Percentiles rank a stretch among this genome's conserved stretches.
Conservation (phyloP, 495 filamentous ascomycete genomes). For the Acidiella bohemica region DNA sequence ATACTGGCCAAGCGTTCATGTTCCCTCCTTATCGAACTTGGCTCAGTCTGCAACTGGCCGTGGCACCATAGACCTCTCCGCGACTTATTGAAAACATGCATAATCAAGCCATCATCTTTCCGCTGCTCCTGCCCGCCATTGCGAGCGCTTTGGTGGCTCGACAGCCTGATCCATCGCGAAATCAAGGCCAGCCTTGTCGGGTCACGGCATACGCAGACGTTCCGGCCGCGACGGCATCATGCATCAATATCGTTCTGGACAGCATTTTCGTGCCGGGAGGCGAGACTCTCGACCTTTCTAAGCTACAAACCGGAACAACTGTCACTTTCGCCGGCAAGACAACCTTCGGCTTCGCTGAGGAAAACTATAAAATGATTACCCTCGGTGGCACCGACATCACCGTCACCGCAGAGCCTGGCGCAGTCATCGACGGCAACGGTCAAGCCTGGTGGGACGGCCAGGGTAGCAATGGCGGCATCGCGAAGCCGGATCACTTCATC, state of each 20-base stretch:
- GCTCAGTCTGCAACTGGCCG: too few species aligned
- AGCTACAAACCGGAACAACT: constrained; percentile 32
- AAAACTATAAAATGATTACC: constrained; percentile 37
- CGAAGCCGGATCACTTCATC: constrained; percentile 45
- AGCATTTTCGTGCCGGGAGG: constrained; percentile 36
- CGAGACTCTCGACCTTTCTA: constrained; percentile 35
- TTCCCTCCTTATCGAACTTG: too few species aligned
- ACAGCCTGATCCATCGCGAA: too few species aligned
- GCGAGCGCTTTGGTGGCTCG: too few species aligned
- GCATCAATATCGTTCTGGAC: constrained; percentile 34
- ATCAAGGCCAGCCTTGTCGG: too few species aligned
- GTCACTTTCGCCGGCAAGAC: constrained; percentile 41
- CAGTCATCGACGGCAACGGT: constrained; percentile 36
- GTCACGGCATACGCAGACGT: constrained; percentile 34
- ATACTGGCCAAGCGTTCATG: too few species aligned
- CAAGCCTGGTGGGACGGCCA: constrained; percentile 41
- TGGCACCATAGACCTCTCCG: too few species aligned
- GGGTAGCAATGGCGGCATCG: constrained; percentile 42
- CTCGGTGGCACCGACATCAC: constrained; percentile 35
- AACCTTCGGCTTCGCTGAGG: constrained; percentile 41
- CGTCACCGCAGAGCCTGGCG: constrained; percentile 30
- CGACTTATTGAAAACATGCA: too few species aligned
- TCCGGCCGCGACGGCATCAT: constrained; percentile 34
- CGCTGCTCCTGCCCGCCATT: too few species aligned
- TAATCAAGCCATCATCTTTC: too few species aligned